Percentiles rank a stretch among this genome's conserved stretches.
Evolutionary conservation across 495 filamentous ascomycete species (phyloP).

Genomic region (Geopyxis carbonaria): DNA sequence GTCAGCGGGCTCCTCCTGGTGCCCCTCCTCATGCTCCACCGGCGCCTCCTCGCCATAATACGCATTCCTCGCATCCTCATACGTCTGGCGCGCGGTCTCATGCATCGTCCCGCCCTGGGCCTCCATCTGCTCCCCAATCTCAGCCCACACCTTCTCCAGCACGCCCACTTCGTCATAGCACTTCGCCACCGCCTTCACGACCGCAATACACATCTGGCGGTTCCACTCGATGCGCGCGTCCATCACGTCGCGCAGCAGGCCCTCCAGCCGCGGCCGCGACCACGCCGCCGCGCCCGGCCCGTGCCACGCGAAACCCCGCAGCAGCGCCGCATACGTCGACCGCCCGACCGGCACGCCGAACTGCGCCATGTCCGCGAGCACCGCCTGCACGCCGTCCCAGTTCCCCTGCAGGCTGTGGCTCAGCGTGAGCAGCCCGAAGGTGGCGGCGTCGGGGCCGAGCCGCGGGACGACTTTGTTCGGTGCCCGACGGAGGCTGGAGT

Average conservation of each 20-base stretch:
- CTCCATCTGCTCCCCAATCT: conserved; percentile 7
- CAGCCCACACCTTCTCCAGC: conserved; percentile 11
- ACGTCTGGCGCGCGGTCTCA: background rate
- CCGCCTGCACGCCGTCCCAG: conserved; percentile 24
- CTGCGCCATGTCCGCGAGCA: conserved; percentile 30
- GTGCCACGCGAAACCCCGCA: conserved; percentile 58
- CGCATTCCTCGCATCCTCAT: background rate
- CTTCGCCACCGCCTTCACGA: conserved; percentile 14
- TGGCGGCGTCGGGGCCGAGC: too few species aligned
- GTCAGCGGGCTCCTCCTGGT: too few species aligned
- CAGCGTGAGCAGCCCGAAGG: conserved; percentile 45
- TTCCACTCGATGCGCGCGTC: conserved; percentile 6
- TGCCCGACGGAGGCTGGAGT: too few species aligned
- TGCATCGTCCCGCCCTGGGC: conserved; percentile 9
- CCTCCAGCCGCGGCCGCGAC: conserved; percentile 33
- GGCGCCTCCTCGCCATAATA: background rate
- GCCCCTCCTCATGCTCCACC: background rate
- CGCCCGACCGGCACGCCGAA: conserved; percentile 49
- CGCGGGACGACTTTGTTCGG: too few species aligned
- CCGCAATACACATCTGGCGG: conserved; percentile 11
- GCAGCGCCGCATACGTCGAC: conserved; percentile 46
- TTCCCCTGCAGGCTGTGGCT: conserved; percentile 27
- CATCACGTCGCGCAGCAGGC: conserved; percentile 8
- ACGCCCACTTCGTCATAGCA: conserved; percentile 12
- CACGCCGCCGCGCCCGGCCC: conserved; percentile 36